These are phyloP conservation scores for Tremella fuciformis DNA, from an alignment of 768 basidiomycete genomes.

Conservation along the genomic window DNA sequence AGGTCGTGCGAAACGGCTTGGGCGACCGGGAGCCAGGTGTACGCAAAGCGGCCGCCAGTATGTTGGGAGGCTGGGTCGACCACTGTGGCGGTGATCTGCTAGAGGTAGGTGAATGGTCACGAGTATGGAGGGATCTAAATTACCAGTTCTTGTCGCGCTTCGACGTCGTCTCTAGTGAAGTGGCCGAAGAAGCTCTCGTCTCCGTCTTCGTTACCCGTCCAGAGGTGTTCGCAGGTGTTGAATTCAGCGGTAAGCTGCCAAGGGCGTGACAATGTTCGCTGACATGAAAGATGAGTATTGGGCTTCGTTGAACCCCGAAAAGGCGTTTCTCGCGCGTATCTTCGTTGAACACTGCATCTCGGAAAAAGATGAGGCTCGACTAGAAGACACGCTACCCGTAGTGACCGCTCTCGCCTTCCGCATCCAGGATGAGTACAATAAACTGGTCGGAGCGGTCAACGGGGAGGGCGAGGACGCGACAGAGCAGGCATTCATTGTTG, in stretches of 20 bases:
- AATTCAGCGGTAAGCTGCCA: slow-evolving; percentile 63
- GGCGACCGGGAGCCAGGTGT: slow-evolving; percentile 79
- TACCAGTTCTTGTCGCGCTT: slow-evolving; percentile 49
- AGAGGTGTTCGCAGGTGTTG: slow-evolving; percentile 66
- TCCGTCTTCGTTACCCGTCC: slow-evolving; percentile 67
- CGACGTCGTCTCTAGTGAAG: slow-evolving; percentile 50
- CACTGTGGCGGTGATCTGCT: slow-evolving; percentile 56
- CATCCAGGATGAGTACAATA: slow-evolving; percentile 70
- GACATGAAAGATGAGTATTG: slow-evolving; percentile 65
- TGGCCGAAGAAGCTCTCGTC: slow-evolving; percentile 71
- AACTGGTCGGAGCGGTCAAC: slow-evolving; percentile 53
- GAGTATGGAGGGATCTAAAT: slow-evolving; percentile 48
- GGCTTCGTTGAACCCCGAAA: slow-evolving; percentile 67
- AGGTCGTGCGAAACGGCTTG: slow-evolving; percentile 74
- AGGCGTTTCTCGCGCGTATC: slow-evolving; percentile 74
- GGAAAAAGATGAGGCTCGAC: slow-evolving; percentile 60
- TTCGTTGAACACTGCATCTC: slow-evolving; percentile 72
- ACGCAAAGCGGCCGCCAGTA: slow-evolving; percentile 65
- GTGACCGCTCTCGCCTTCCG: slow-evolving; percentile 76
- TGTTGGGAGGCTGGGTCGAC: slow-evolving; percentile 76
- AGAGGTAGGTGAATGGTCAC: slow-evolving; percentile 42
- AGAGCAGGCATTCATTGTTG: slow-evolving; percentile 65
- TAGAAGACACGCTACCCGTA: slow-evolving; percentile 74
- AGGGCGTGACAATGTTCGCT: not conserved
- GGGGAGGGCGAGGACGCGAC: slow-evolving; percentile 43